phyloP scores from a whole-genome alignment of 1,139 yeast genomes.

The Taiozyma sp. region DNA sequence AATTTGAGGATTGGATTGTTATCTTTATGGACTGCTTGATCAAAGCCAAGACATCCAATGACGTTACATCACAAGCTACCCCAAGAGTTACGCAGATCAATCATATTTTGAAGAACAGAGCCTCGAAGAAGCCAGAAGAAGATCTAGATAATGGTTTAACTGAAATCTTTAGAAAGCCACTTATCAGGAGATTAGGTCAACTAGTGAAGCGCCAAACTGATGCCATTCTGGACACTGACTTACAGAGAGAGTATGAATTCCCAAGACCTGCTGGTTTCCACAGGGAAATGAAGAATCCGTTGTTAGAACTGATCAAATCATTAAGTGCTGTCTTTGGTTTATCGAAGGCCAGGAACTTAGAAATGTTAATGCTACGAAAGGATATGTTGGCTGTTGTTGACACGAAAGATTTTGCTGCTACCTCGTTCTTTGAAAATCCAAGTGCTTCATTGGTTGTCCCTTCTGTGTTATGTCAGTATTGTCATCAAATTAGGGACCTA shows the following conservation, averaged over 20 bases:
- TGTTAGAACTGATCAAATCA: constrained; percentile 72
- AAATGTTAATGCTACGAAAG: constrained; percentile 68
- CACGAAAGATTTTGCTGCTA: constrained; percentile 76
- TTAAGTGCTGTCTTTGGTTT: constrained; percentile 69
- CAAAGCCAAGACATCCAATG: constrained; percentile 41
- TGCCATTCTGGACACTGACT: constrained; percentile 61
- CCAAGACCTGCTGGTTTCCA: constrained; percentile 73
- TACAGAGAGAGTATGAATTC: constrained; percentile 59
- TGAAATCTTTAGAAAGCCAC: constrained; percentile 49
- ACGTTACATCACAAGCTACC: constrained; percentile 36
- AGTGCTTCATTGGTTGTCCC: constrained; percentile 62
- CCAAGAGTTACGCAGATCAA: constrained; percentile 65
- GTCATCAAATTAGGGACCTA: constrained; percentile 68
- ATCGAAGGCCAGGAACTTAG: constrained; percentile 59
- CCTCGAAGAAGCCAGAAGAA: constrained; percentile 28
- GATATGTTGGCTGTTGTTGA: constrained; percentile 70
- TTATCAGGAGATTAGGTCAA: constrained; percentile 60
- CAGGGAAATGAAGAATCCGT: constrained; percentile 57
- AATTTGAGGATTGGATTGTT: constrained; percentile 83
- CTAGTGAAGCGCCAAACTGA: constrained; percentile 67
- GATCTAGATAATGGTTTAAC: constrained; percentile 38
- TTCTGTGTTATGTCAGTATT: constrained; percentile 71
- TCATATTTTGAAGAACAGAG: constrained; percentile 43
- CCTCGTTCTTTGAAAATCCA: constrained; percentile 73
- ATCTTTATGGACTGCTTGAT: constrained; percentile 70